Evolutionary conservation across 768 basidiomycete genomes (phyloP).

Genomic region (Trametopsis cervina): DNA sequence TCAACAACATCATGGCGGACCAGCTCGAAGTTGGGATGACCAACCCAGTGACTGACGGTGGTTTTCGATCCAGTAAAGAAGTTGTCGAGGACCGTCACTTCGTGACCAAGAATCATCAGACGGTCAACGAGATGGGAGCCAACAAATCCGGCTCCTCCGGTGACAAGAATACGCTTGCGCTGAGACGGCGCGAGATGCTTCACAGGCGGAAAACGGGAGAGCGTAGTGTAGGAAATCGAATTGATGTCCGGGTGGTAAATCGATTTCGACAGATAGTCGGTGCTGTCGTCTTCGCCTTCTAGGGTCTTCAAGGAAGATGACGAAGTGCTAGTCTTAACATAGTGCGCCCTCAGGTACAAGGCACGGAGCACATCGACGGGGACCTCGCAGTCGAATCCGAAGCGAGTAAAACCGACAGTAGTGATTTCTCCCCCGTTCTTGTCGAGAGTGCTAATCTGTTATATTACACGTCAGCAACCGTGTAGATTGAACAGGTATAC

Average conservation of each 20-base stretch:
- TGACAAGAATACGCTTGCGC: constrained; percentile 89
- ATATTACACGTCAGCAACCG: constrained; percentile 18
- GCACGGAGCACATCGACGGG: constrained; percentile 73
- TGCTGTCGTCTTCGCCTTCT: constrained; percentile 38
- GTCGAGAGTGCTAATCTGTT: constrained; percentile 58
- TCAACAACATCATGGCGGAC: constrained; percentile 97
- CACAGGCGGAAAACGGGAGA: constrained; percentile 90
- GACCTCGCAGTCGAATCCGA: constrained; percentile 88
- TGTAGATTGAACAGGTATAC: background rate
- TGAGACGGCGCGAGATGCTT: constrained; percentile 69
- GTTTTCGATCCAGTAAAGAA: constrained; percentile 98
- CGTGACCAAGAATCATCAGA: constrained; percentile 95
- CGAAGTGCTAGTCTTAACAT: constrained; percentile 41
- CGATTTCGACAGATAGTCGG: constrained; percentile 71
- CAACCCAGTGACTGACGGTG: constrained; percentile 93
- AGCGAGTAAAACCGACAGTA: constrained; percentile 76
- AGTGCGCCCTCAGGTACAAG: constrained; percentile 84
- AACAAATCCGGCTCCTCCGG: constrained; percentile 98
- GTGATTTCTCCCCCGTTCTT: constrained; percentile 71
- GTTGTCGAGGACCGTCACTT: constrained; percentile 95
- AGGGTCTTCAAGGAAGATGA: constrained; percentile 19
- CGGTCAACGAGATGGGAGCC: constrained; percentile 97
- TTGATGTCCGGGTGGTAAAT: constrained; percentile 76
- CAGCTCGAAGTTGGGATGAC: constrained; percentile 98
- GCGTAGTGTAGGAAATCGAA: constrained; percentile 87